A percentile compares a stretch with the other conserved stretches of the same genome.
These are phyloP conservation scores for Venturiaceae sp. DNA, from an alignment of 2,329 filamentous ascomycete genomes.

Conservation along the genomic window DNA sequence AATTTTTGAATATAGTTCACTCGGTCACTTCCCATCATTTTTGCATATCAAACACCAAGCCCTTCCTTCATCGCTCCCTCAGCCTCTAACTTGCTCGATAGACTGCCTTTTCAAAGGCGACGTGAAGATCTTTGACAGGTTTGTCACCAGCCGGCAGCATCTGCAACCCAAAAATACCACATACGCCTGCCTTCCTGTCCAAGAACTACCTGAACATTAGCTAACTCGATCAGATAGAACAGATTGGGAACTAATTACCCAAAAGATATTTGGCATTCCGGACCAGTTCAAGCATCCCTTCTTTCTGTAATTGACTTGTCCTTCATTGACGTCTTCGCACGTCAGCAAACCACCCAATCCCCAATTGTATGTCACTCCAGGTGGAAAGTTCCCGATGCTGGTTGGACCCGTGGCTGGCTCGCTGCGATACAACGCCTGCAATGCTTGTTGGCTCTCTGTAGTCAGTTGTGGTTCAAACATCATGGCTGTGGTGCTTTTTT, in stretches of 20 bases:
- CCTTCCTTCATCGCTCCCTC: no score
- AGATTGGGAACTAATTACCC: no score
- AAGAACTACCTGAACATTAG: no score
- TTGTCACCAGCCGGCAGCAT: conserved; percentile 2
- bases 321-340: background rate
- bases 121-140: background rate
- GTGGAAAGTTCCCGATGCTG: conserved; percentile 1
- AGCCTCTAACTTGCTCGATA: no score
- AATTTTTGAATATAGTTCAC: no score
- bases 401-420: background rate
- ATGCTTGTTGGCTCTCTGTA: background rate
- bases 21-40: no score
- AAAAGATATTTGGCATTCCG: conserved; percentile 3
- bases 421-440: conserved; percentile 2
- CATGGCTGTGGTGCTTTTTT: conserved; percentile 14
- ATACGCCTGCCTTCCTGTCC: background rate
- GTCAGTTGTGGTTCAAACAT: conserved; percentile 17
- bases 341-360: conserved; percentile 3
- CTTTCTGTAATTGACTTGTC: background rate
- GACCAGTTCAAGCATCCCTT: conserved; percentile 2
- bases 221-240: no score
- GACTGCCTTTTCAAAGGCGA: conserved; percentile 2
- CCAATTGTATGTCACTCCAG: background rate
- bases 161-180: conserved; percentile 1
- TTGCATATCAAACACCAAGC: no score